Conservation (phyloP, 352 stramenopile genomes). For the Phytophthora citricola region DNA sequence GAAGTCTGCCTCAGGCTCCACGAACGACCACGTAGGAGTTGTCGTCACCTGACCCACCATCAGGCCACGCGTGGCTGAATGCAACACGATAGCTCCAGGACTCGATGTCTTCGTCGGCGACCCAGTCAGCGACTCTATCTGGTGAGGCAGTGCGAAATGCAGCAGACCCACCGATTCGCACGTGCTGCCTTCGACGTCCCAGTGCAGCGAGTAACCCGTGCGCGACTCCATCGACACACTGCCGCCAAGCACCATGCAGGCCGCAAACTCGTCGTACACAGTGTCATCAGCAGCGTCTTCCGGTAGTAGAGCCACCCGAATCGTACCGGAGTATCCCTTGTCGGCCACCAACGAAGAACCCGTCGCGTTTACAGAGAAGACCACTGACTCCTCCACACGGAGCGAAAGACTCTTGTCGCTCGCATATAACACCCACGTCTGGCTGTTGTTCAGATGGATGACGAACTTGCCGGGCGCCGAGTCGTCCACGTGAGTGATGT, state of each 20-base stretch:
- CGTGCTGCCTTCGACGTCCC: conserved; percentile 52
- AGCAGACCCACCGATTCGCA: conserved; percentile 56
- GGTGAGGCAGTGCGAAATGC: conserved; percentile 75
- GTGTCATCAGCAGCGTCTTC: conserved; percentile 35
- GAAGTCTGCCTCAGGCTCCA: conserved; percentile 54
- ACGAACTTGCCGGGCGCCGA: conserved; percentile 58
- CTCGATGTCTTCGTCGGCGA: conserved; percentile 23
- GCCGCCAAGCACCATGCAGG: conserved; percentile 64
- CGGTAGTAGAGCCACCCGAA: conserved; percentile 66
- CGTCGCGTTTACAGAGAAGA: conserved; percentile 45
- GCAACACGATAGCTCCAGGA: conserved; percentile 41
- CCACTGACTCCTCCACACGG: conserved; percentile 42
- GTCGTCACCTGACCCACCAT: conserved; percentile 57
- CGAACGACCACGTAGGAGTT: conserved; percentile 51
- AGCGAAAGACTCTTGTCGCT: conserved; percentile 49
- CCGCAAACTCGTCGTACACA: conserved; percentile 63
- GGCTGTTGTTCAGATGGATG: conserved; percentile 67
- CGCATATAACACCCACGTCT: conserved; percentile 81
- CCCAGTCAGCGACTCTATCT: conserved; percentile 51
- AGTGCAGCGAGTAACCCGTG: conserved; percentile 69
- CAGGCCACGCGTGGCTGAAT: conserved; percentile 60
- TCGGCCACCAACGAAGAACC: conserved; percentile 51
- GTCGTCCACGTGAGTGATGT: conserved; percentile 53
- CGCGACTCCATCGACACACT: conserved; percentile 60
- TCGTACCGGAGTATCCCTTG: conserved; percentile 49